Percentiles rank a stretch among this genome's conserved stretches.
phyloP scores from a whole-genome alignment of 2,329 filamentous ascomycete genomes.

The Fusarium sp. region DNA sequence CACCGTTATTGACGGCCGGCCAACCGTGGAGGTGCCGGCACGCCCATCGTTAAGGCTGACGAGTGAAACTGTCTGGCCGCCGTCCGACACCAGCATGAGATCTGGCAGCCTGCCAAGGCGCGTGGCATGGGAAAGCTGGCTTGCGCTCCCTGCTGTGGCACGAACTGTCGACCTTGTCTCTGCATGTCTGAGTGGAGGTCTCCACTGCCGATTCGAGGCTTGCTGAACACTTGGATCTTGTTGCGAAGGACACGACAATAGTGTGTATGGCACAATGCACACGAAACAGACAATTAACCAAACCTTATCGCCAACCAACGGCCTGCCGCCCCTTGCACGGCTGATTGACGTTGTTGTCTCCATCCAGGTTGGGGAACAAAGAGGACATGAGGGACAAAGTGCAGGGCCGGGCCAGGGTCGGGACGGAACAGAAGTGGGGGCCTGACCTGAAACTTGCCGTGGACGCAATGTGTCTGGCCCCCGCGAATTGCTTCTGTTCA shows the following conservation, averaged over 20 bases:
- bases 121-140: conserved; percentile 23
- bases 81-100: conserved; percentile 18
- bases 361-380: neutral
- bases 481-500: conserved; percentile 38
- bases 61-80: conserved; percentile 20
- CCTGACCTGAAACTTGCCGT: conserved; percentile 42
- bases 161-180: conserved; percentile 24
- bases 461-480: conserved; percentile 23
- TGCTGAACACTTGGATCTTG: neutral
- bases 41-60: conserved; percentile 25
- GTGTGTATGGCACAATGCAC: neutral
- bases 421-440: conserved; percentile 14
- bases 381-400: conserved; percentile 17
- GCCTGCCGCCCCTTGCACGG: neutral
- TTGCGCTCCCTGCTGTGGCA: conserved; percentile 23
- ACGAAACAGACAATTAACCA: neutral
- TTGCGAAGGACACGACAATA: neutral
- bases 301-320: neutral
- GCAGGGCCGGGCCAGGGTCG: conserved; percentile 12
- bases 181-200: conserved; percentile 18
- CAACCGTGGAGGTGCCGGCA: neutral
- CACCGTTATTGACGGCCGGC: neutral
- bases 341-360: neutral
- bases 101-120: conserved; percentile 27
- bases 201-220: conserved; percentile 11